These are phyloP conservation scores for Solanum hybrid DNA, from an alignment of 305 asterid genomes.

Conservation along the genomic window DNA sequence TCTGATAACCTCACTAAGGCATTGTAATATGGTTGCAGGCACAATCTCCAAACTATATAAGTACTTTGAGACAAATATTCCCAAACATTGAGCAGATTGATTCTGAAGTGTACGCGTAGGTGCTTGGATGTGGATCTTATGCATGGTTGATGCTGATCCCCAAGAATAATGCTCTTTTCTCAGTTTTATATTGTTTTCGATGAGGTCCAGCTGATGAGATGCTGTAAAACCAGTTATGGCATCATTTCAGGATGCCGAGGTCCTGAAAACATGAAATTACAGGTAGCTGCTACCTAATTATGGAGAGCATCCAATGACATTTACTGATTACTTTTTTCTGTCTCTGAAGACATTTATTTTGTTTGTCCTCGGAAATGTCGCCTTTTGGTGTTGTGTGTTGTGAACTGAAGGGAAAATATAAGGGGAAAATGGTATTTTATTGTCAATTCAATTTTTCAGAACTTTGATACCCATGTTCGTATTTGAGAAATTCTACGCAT, in stretches of 20 bases:
- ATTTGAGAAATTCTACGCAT: neutral
- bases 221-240: neutral
- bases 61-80: conserved; percentile 56
- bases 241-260: neutral
- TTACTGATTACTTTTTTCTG: neutral
- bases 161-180: neutral
- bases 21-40: conserved; percentile 41
- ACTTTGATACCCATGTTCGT: neutral
- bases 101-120: conserved; percentile 55
- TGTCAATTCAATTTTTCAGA: neutral
- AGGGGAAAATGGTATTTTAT: neutral
- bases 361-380: neutral
- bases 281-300: neutral
- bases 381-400: neutral
- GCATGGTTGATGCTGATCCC: neutral
- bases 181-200: neutral
- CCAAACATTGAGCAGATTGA: conserved; percentile 81
- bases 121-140: conserved; percentile 8
- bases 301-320: neutral
- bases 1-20: neutral
- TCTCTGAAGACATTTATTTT: neutral
- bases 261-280: neutral
- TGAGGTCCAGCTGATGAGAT: neutral
- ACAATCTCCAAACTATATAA: conserved; percentile 40
- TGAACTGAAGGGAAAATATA: neutral